Evolutionary conservation across 768 basidiomycete genomes (phyloP).

Genomic region (Boletus tylopilopsis): DNA sequence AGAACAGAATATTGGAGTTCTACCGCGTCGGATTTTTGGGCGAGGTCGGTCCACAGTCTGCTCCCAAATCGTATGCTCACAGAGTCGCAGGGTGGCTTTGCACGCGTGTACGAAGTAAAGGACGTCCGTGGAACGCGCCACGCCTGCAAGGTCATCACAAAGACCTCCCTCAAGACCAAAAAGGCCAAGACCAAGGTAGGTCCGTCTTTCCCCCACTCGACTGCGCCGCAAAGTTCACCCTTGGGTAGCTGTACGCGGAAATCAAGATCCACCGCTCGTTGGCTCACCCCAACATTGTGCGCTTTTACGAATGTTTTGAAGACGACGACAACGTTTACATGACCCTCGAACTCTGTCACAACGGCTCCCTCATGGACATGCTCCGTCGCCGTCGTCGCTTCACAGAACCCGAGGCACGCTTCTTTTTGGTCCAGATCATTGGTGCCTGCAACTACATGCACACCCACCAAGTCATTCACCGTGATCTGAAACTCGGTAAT

Average conservation of each 20-base stretch:
- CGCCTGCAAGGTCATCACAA: constrained; percentile 96
- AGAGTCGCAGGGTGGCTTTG: constrained; percentile 75
- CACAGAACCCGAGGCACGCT: constrained; percentile 89
- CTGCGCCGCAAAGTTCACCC: background rate
- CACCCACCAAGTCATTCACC: constrained; percentile 92
- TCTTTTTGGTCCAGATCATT: constrained; percentile 91
- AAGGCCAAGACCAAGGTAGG: constrained; percentile 99
- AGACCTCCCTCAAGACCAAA: constrained; percentile 86
- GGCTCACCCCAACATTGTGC: constrained; percentile 88
- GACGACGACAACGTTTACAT: constrained; percentile 96
- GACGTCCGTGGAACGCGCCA: constrained; percentile 59
- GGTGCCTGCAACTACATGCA: constrained; percentile 99
- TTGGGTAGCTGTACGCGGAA: constrained; percentile 85
- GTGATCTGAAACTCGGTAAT: constrained; percentile 95
- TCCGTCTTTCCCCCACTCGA: constrained; percentile 28
- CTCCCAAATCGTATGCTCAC: background rate
- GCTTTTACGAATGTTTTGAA: constrained; percentile 92
- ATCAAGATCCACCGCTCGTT: constrained; percentile 96
- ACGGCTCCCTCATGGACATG: constrained; percentile 89
- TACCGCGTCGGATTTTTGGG: constrained; percentile 80
- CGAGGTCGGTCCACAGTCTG: constrained; percentile 53
- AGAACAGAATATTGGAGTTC: constrained; percentile 52
- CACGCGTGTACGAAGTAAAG: constrained; percentile 93
- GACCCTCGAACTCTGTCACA: constrained; percentile 88
- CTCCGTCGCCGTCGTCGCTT: constrained; percentile 82